A percentile compares a stretch with the other conserved stretches of the same genome.
Conservation (phyloP, 768 basidiomycete species). For the Aureoboletus auriporus region DNA sequence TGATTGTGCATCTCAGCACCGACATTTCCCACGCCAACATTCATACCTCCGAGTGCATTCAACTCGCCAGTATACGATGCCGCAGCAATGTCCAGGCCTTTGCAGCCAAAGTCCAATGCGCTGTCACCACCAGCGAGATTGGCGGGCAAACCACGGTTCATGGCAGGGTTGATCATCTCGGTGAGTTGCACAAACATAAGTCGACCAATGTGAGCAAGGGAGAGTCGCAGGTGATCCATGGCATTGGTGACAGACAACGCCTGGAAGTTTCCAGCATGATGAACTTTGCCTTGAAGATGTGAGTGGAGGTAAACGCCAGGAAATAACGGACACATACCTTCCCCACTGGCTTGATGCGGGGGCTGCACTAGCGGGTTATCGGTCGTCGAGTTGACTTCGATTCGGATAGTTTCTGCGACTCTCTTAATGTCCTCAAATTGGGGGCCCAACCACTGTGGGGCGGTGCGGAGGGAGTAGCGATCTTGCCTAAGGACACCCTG, state of each 20-base stretch:
- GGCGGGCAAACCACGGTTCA: slow-evolving; percentile 78
- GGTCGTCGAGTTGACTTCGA: slow-evolving; percentile 84
- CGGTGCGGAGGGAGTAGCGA: slow-evolving; percentile 60
- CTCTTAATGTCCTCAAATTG: slow-evolving; percentile 76
- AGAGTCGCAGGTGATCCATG: slow-evolving; percentile 83
- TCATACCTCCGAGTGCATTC: slow-evolving; percentile 67
- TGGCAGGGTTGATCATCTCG: slow-evolving; percentile 52
- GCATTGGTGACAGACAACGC: slow-evolving; percentile 81
- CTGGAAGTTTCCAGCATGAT: slow-evolving; percentile 89
- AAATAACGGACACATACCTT: slow-evolving; percentile 13
- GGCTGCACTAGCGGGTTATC: slow-evolving; percentile 88
- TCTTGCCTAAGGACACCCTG: slow-evolving; percentile 76
- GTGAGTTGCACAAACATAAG: slow-evolving; percentile 62
- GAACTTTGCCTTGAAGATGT: slow-evolving; percentile 43
- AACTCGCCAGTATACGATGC: slow-evolving; percentile 83
- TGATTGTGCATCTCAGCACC: slow-evolving; percentile 93
- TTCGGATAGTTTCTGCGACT: slow-evolving; percentile 58
- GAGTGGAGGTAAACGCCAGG: neutral
- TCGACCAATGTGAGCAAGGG: slow-evolving; percentile 67
- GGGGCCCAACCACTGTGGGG: slow-evolving; percentile 84
- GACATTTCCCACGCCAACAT: slow-evolving; percentile 81
- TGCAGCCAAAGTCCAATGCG: slow-evolving; percentile 76
- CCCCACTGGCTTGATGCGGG: slow-evolving; percentile 49
- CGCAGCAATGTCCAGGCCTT: slow-evolving; percentile 80
- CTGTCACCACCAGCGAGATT: slow-evolving; percentile 77